Percentiles rank a stretch among this genome's conserved stretches.
phyloP scores from a whole-genome alignment of 164 flowering plant genomes.

The Stephania japonica region DNA sequence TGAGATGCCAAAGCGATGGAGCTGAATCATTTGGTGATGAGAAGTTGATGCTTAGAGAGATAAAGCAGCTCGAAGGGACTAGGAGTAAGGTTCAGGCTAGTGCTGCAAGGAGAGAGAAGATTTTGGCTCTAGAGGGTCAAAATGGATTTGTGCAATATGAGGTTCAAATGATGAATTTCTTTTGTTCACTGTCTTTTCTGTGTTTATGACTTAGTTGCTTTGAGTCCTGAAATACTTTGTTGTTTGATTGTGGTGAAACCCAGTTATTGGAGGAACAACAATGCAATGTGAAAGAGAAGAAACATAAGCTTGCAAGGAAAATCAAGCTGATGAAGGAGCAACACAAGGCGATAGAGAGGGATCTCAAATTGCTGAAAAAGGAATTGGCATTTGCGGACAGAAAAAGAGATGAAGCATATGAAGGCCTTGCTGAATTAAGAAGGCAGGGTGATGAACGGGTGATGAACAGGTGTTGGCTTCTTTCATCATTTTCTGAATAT shows the following conservation, averaged over 20 bases:
- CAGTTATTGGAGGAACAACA: no score
- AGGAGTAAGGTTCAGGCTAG: conserved; percentile 67
- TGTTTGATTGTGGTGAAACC: no score
- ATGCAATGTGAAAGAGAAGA: no score
- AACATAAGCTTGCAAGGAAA: conserved; percentile 40
- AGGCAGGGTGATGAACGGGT: conserved; percentile 71
- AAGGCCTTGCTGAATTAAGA: conserved; percentile 41
- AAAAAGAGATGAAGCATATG: conserved; percentile 49
- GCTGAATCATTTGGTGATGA: conserved; percentile 48
- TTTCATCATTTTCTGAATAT: not conserved
- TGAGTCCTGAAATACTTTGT: not conserved
- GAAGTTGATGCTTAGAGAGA: conserved; percentile 73
- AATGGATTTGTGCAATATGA: conserved; percentile 61
- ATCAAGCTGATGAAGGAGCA: conserved; percentile 48
- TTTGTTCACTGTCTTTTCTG: not conserved
- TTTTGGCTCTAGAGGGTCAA: conserved; percentile 57
- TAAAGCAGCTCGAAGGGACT: conserved; percentile 76
- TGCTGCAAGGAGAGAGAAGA: conserved; percentile 57
- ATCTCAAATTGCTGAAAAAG: conserved; percentile 42
- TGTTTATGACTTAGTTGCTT: not conserved
- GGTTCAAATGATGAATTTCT: conserved; percentile 56
- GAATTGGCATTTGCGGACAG: conserved; percentile 34
- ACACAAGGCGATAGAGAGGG: conserved; percentile 40
- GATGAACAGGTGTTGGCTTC: conserved; percentile 10
- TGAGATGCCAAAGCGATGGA: conserved; percentile 72